Base-by-base conservation (phyloP, 2,329 filamentous ascomycete species). In the Cadophora sp. region DNA sequence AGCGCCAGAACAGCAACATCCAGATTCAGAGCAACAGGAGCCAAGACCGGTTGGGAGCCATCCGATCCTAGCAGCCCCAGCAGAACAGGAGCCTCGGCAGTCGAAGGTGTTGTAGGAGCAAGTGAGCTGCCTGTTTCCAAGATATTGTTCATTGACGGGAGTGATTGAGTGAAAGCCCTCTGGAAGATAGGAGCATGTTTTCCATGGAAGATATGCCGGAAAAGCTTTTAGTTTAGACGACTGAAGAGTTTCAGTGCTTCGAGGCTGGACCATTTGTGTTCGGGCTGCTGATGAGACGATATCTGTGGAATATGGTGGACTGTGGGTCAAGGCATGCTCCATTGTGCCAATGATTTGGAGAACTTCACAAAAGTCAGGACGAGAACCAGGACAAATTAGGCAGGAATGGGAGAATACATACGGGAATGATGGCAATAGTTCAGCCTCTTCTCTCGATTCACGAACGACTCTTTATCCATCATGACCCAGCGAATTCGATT, bases 261-360 rank as follows among this genome's bases (percentile, higher is more conserved):
- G 24, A n/a, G 16, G 19, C 16, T 55, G 51, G 51, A 2, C 19
- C 16, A 16, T 2, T 55, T 19, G 26, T n/a, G 26, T 19, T 27
- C 24, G 51, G 14, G 19, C 51, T 55, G 9, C 24, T n/a, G 51
- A 55, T 29, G 5, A 37, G 9, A 37, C 14, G 22, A 53, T 55
- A 16, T 55, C 27, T 16, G 14, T 27, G 5, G 14, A 19, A 3
- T 4, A 29, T 27, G 51, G 26, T 31, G 51, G 26, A 8, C 3
- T 16, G 3, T 19, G 9, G 16, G 51, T n/a, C 27, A 55, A 31
- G 8, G 27, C 24, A n/a, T 55, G 26, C 27, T 55, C 51, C 51
- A 55, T 55, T 55, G 51, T 55, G 16, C 51, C 27, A 11, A 55
- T 55, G 16, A 55, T 31, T 26, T 55, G 51, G 12, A 55, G 27